Percentiles rank a stretch among this genome's conserved stretches.
Evolutionary conservation across 1,284 basidiomycete genomes (phyloP).

Genomic region (Agaricales sp.): DNA sequence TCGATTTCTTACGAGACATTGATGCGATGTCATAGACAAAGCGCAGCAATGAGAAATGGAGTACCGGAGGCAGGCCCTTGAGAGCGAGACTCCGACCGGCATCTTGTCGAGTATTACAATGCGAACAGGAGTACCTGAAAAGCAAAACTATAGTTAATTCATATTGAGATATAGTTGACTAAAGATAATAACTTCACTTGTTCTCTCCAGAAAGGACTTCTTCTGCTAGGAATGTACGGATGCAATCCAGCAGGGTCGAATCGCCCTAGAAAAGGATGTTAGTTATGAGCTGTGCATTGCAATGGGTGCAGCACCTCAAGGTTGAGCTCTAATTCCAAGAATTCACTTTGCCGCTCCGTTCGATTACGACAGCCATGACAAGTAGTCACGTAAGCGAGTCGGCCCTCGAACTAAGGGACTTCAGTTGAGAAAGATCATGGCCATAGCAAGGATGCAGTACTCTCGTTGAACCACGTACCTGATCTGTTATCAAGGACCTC

Average conservation of each 20-base stretch:
- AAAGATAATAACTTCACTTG: slow-evolving; percentile 31
- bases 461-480: slow-evolving; percentile 36
- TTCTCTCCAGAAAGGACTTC: slow-evolving; percentile 78
- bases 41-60: slow-evolving; percentile 83
- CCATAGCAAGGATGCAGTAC: not conserved
- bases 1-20: slow-evolving; percentile 77
- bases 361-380: slow-evolving; percentile 61
- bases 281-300: slow-evolving; percentile 1
- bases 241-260: slow-evolving; percentile 60
- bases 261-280: slow-evolving; percentile 39
- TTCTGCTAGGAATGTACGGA: slow-evolving; percentile 48
- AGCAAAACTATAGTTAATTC: too few species aligned
- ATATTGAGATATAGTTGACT: not conserved
- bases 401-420: slow-evolving; percentile 69
- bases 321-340: slow-evolving; percentile 80
- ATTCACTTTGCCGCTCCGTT: slow-evolving; percentile 59
- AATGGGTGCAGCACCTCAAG: slow-evolving; percentile 42
- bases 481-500: slow-evolving; percentile 57
- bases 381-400: slow-evolving; percentile 66
- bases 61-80: slow-evolving; percentile 64
- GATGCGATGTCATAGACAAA: slow-evolving; percentile 78
- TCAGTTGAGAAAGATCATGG: slow-evolving; percentile 3
- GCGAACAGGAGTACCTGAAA: slow-evolving; percentile 74
- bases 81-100: slow-evolving; percentile 70
- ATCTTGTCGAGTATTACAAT: slow-evolving; percentile 60